Conservation (phyloP, 2,329 filamentous ascomycete genomes). For the Penicillium sp. region DNA sequence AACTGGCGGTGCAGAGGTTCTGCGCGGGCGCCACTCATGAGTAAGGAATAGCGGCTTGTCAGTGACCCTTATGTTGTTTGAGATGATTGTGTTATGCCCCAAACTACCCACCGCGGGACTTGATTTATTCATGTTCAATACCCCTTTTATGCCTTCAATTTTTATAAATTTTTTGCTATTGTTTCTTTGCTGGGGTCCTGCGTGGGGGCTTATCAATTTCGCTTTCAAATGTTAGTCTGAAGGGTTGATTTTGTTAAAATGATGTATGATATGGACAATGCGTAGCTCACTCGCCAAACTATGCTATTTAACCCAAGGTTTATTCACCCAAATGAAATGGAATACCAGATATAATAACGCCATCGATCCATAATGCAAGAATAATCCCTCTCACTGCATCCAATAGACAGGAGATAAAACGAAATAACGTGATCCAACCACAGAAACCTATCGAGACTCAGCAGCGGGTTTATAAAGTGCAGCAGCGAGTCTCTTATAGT, state of each 20-base stretch:
- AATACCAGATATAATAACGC: conserved; percentile 17
- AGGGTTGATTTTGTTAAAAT: conserved; percentile 4
- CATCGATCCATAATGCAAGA: conserved; percentile 19
- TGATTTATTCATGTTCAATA: conserved; percentile 16
- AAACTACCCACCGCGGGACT: background rate
- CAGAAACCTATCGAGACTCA: conserved; percentile 15
- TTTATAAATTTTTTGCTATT: background rate
- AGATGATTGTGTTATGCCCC: background rate
- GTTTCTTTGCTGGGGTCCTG: background rate
- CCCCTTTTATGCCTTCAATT: conserved; percentile 6
- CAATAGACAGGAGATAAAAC: background rate
- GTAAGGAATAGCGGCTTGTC: background rate
- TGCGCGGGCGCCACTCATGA: conserved; percentile 44
- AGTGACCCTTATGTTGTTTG: conserved; percentile 6
- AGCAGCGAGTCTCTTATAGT: conserved; percentile 70
- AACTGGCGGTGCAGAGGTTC: conserved; percentile 53
- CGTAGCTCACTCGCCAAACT: conserved; percentile 5
- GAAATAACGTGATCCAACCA: background rate
- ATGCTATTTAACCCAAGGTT: conserved; percentile 9
- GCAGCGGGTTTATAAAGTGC: conserved; percentile 55
- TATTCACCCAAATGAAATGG: conserved; percentile 6
- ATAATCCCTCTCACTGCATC: background rate
- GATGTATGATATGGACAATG: conserved; percentile 19
- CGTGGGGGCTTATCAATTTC: background rate
- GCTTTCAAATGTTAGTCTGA: background rate